Evolutionary conservation across 441 rosid genomes (phyloP).

Genomic region (Flueggea neowawraea): DNA sequence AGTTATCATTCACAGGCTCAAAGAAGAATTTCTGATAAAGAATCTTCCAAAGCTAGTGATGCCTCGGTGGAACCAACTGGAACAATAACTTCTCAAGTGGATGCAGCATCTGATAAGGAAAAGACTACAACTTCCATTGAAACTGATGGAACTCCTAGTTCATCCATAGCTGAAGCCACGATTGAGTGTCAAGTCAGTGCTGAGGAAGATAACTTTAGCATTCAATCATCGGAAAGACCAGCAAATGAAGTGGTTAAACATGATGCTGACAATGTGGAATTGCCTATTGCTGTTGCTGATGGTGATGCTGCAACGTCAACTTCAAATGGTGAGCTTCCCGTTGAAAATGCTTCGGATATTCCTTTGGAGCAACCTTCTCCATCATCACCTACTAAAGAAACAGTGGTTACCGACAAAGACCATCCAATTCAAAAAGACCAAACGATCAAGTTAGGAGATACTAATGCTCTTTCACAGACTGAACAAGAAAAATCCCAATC

Average conservation of each 20-base stretch:
- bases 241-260: slow-evolving; percentile 28
- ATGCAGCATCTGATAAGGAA: slow-evolving; percentile 31
- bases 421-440: slow-evolving; percentile 29
- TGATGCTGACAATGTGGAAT: slow-evolving; percentile 35
- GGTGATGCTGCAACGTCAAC: slow-evolving; percentile 27
- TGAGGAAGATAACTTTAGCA: slow-evolving; percentile 35
- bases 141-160: slow-evolving; percentile 36
- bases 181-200: slow-evolving; percentile 26
- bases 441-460: slow-evolving; percentile 29
- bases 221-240: slow-evolving; percentile 27
- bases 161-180: slow-evolving; percentile 21
- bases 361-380: slow-evolving; percentile 32
- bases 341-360: slow-evolving; percentile 43
- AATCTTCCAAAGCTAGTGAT: slow-evolving; percentile 34
- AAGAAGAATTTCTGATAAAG: slow-evolving; percentile 37
- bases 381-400: slow-evolving; percentile 42
- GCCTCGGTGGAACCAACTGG: slow-evolving; percentile 29
- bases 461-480: slow-evolving; percentile 38
- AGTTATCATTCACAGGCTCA: slow-evolving; percentile 46
- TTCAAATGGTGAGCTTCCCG: slow-evolving; percentile 36
- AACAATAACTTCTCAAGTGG: slow-evolving; percentile 30
- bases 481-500: slow-evolving; percentile 46
- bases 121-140: slow-evolving; percentile 24
- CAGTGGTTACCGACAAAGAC: slow-evolving; percentile 41
- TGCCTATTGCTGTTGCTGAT: slow-evolving; percentile 29